Evolutionary conservation across 345 rosid genomes (phyloP).

Genomic region (Eucalyptus polyanthemos): DNA sequence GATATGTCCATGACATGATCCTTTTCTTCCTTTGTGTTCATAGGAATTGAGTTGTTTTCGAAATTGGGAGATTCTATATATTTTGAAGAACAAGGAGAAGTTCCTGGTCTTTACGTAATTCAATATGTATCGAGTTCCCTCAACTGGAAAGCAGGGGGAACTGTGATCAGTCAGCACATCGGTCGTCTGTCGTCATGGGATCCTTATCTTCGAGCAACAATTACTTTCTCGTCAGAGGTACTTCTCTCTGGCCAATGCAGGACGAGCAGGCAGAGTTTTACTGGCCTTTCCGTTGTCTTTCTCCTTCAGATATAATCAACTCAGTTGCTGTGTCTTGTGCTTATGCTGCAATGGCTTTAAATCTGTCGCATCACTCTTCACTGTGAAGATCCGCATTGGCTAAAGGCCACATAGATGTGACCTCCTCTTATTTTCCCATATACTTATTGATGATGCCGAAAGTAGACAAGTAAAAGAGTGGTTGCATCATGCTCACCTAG

Average conservation of each 20-base stretch:
- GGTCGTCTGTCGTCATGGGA: constrained; percentile 53
- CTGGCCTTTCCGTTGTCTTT: not conserved
- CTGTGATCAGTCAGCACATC: constrained; percentile 45
- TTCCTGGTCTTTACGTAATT: constrained; percentile 60
- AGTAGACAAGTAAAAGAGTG: not conserved
- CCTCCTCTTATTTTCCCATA: not conserved
- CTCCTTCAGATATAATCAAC: not conserved
- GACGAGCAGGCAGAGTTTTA: not conserved
- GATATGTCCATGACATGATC: not conserved
- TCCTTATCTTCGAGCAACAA: constrained; percentile 45
- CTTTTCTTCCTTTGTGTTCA: not conserved
- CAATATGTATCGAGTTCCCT: constrained; percentile 74
- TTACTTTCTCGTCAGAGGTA: constrained; percentile 30
- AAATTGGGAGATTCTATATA: constrained; percentile 94
- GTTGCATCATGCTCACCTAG: too few relatives aligned
- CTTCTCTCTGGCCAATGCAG: not conserved
- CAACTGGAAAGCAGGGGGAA: constrained; percentile 55
- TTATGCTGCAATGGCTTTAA: not conserved
- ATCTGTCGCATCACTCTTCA: not conserved
- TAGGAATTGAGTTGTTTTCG: constrained; percentile 85
- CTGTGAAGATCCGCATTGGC: not conserved
- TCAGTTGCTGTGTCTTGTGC: not conserved
- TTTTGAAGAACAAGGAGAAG: constrained; percentile 59
- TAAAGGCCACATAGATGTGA: not conserved
- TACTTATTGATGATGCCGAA: too few relatives aligned